Percentiles rank a stretch among this genome's conserved stretches.
phyloP scores from a whole-genome alignment of 1,139 yeast genomes.

The Geotrichum histeridarum region DNA sequence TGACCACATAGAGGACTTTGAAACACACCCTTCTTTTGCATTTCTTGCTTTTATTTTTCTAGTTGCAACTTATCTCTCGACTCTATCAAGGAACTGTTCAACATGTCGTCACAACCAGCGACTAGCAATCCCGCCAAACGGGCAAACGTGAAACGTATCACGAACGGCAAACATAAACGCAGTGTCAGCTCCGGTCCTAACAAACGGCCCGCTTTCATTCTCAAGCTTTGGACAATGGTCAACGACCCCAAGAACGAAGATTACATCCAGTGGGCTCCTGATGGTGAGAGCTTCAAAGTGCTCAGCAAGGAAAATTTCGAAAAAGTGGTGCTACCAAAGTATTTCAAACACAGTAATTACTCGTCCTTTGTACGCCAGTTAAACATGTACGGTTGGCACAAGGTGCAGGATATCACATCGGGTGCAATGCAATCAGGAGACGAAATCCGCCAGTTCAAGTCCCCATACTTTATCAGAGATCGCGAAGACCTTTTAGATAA shows the following conservation, averaged over 20 bases:
- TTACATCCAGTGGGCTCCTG: conserved; percentile 77
- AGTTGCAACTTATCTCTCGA: too few relatives aligned
- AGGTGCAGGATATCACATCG: conserved; percentile 71
- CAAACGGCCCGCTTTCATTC: conserved; percentile 78
- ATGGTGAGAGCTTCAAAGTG: conserved; percentile 83
- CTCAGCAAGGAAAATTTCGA: conserved; percentile 82
- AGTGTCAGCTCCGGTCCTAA: conserved; percentile 36
- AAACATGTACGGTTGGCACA: conserved; percentile 98
- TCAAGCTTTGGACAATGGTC: conserved; percentile 93
- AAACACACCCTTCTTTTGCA: too few relatives aligned
- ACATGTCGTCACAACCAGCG: conserved; percentile 13
- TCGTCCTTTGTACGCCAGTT: conserved; percentile 92
- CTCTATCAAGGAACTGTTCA: background rate
- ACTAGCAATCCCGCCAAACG: conserved; percentile 6
- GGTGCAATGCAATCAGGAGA: conserved; percentile 58
- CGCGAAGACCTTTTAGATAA: conserved; percentile 70
- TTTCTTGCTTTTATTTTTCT: too few relatives aligned
- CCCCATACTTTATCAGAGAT: conserved; percentile 63
- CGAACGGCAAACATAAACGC: conserved; percentile 26
- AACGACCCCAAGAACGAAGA: conserved; percentile 67
- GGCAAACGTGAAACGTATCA: conserved; percentile 20
- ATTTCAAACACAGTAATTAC: conserved; percentile 90
- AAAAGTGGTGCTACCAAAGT: conserved; percentile 72
- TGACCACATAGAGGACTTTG: too few relatives aligned
- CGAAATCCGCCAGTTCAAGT: conserved; percentile 73